Conservation (phyloP, 2,329 filamentous ascomycete genomes). For the Lecanoromycetidae sp. region DNA sequence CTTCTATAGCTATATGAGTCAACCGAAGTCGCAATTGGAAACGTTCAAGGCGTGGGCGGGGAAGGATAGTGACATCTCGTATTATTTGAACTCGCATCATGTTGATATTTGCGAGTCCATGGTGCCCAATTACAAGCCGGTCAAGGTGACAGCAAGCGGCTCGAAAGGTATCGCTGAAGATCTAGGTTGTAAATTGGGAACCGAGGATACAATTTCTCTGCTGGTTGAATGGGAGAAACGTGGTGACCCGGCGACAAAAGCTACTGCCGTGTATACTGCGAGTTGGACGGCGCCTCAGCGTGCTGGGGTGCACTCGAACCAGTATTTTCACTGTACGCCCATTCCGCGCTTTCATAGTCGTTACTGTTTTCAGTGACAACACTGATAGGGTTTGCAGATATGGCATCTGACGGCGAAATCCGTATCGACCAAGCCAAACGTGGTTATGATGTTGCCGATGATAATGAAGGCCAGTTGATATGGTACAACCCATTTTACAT, state of each 20-base stretch:
- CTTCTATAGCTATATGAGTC: slow-evolving; percentile 94
- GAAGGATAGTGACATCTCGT: slow-evolving; percentile 82
- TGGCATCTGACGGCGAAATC: slow-evolving; percentile 73
- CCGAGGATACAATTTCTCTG: slow-evolving; percentile 87
- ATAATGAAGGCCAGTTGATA: slow-evolving; percentile 51
- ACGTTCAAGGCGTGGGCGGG: slow-evolving; percentile 94
- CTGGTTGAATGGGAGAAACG: slow-evolving; percentile 79
- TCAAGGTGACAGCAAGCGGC: slow-evolving; percentile 65
- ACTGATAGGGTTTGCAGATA: slow-evolving; percentile 33
- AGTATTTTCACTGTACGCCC: slow-evolving; percentile 68
- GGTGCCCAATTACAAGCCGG: slow-evolving; percentile 69
- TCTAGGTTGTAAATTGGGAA: slow-evolving; percentile 65
- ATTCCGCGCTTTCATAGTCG: slow-evolving; percentile 23
- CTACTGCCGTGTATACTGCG: slow-evolving; percentile 82
- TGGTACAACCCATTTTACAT: slow-evolving; percentile 97
- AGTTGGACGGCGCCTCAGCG: slow-evolving; percentile 90
- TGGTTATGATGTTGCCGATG: slow-evolving; percentile 88
- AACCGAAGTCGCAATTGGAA: slow-evolving; percentile 81
- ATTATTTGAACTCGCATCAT: slow-evolving; percentile 93
- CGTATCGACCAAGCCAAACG: slow-evolving; percentile 86
- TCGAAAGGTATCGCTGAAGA: slow-evolving; percentile 66
- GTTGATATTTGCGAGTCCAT: slow-evolving; percentile 87
- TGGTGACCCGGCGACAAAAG: slow-evolving; percentile 54
- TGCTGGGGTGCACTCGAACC: slow-evolving; percentile 89
- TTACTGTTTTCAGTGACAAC: not conserved